Base-by-base conservation (phyloP, 164 flowering plant species). In the Amborella trichopoda region DNA sequence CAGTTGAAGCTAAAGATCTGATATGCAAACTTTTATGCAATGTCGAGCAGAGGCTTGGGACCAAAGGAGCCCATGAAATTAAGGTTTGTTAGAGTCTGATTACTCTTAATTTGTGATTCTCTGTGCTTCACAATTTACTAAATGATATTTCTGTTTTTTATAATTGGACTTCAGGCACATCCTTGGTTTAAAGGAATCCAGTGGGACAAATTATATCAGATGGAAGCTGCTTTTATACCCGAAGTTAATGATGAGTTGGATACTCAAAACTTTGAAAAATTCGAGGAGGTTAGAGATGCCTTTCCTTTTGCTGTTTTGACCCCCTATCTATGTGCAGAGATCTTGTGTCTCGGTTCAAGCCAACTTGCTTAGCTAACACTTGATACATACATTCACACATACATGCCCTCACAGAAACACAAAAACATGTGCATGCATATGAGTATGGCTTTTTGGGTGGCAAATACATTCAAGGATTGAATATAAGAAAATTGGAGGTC, bases 41-140 rank as follows among this genome's bases (percentile, higher is more conserved):
- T 62, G 86, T 79, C 16, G 70, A 66, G 46, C 71, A 66, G 55
- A 73, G 86, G 57, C 74, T 79, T 20, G 86, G 86, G 22, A 61
- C 80, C n/a, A 76, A 69, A 54, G 86, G 86, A 32, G 80, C 78
- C 13, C 49, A 68, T 62, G 86, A 79, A 59, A 68, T 71, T 46
- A 71, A 68, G 56, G 76, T 71, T 21, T 44, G 45, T 3, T 38
- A 22, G 21, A 10, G 9, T 38, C 41, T 16, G 20, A 19, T 12
- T 38, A 19, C 41, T 0, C 8, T 16, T 10, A 16, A 6, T 38
- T 38, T 38, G 16, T 38, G n/a, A 18, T 30, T 23, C 16, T 54
- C 13, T 13, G 23, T 10, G 14, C 20, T 12, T 19, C 23, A 16
- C 5, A 2, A 20, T 14, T 34, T 11, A 12, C 33, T 47, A 21